These are phyloP conservation scores for Trichoderma koningiopsis DNA, from an alignment of 2,329 filamentous ascomycete species.

Conservation along the genomic window DNA sequence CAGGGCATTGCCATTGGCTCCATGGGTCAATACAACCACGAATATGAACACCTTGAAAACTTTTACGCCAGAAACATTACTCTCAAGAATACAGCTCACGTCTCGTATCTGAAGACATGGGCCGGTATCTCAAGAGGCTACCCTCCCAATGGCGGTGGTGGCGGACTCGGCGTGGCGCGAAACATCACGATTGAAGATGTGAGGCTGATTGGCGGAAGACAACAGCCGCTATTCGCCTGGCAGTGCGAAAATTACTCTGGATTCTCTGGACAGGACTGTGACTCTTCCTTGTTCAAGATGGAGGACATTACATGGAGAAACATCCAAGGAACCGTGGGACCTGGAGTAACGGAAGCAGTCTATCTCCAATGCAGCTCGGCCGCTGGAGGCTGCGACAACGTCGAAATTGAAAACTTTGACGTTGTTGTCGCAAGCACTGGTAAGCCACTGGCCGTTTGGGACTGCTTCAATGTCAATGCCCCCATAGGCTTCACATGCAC, in stretches of 20 bases:
- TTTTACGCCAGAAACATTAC: conserved; percentile 51
- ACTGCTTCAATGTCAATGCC: conserved; percentile 35
- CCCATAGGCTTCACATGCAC: conserved; percentile 34
- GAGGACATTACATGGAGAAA: conserved; percentile 34
- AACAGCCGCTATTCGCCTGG: conserved; percentile 39
- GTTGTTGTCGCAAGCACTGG: conserved; percentile 29
- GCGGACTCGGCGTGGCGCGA: conserved; percentile 49
- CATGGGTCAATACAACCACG: conserved; percentile 56
- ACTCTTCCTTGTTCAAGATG: conserved; percentile 39
- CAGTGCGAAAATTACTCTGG: conserved; percentile 43
- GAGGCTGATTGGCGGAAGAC: conserved; percentile 32
- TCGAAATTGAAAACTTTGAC: conserved; percentile 34
- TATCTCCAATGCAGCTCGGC: conserved; percentile 39
- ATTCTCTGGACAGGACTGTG: conserved; percentile 39
- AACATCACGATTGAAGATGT: conserved; percentile 40
- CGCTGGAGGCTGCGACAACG: conserved; percentile 38
- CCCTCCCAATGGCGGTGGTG: conserved; percentile 61
- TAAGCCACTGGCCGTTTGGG: conserved; percentile 31
- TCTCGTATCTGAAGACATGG: conserved; percentile 62
- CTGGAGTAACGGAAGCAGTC: conserved; percentile 32
- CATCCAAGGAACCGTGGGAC: conserved; percentile 36
- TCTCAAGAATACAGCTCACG: conserved; percentile 49
- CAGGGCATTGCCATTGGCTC: conserved; percentile 59
- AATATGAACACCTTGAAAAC: conserved; percentile 53
- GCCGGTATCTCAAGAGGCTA: conserved; percentile 52